phyloP scores from a whole-genome alignment of 768 basidiomycete genomes.

The Naganishia friedmannii region DNA sequence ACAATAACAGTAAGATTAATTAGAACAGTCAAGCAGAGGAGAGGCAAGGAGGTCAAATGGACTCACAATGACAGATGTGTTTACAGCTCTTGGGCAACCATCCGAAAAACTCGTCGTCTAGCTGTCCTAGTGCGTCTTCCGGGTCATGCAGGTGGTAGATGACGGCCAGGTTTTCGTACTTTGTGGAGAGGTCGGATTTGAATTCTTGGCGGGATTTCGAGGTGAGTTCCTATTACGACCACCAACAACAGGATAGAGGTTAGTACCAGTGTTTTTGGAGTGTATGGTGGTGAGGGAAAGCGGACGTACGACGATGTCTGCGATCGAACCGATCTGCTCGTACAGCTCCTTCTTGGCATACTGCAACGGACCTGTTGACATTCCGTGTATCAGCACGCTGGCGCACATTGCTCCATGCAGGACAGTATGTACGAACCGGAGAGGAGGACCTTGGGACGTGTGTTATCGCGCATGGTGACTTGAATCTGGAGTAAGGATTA shows the following conservation, averaged over 20 bases:
- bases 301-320: slow-evolving; percentile 29
- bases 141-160: slow-evolving; percentile 32
- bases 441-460: slow-evolving; percentile 18
- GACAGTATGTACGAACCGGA: neutral
- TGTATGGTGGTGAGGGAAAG: neutral
- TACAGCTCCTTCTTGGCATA: slow-evolving; percentile 29
- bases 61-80: slow-evolving; percentile 29
- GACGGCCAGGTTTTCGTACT: slow-evolving; percentile 24
- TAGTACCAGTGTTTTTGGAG: neutral
- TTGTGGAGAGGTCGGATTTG: slow-evolving; percentile 16
- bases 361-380: slow-evolving; percentile 21
- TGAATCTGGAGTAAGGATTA: too few species aligned
- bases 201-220: slow-evolving; percentile 27
- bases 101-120: slow-evolving; percentile 28
- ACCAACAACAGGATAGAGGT: neutral
- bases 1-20: too few species aligned
- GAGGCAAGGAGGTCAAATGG: neutral
- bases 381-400: too few species aligned
- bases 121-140: neutral
- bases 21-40: neutral
- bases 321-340: slow-evolving; percentile 24
- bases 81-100: slow-evolving; percentile 25
- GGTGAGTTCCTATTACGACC: slow-evolving; percentile 2
- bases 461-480: neutral
- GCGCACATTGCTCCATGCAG: neutral